These are phyloP conservation scores for Moniliophthora roreri DNA, from an alignment of 1,284 basidiomycete species.

Conservation along the genomic window DNA sequence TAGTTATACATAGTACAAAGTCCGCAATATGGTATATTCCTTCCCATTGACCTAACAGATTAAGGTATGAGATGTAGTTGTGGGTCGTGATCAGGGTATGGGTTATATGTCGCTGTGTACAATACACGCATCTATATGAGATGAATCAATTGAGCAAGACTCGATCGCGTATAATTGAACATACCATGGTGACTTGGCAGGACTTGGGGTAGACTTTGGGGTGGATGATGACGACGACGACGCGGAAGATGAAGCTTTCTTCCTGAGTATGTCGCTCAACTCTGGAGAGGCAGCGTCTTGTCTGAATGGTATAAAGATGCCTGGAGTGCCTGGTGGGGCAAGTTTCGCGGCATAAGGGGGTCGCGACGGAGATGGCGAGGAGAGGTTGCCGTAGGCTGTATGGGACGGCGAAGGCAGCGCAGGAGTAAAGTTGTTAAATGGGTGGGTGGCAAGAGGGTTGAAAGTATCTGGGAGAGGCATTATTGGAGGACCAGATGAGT, in stretches of 20 bases:
- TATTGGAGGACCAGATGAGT: slow-evolving; percentile 9
- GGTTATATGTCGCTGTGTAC: no score
- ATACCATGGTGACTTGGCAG: background rate
- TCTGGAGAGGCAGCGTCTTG: slow-evolving; percentile 21
- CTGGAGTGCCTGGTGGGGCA: slow-evolving; percentile 11
- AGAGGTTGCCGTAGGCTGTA: background rate
- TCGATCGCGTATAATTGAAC: background rate
- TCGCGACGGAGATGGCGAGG: background rate
- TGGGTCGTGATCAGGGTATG: no score
- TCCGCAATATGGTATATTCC: no score
- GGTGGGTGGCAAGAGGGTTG: slow-evolving; percentile 24
- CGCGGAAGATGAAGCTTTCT: slow-evolving; percentile 13
- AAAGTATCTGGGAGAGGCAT: slow-evolving; percentile 20
- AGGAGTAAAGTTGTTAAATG: slow-evolving; percentile 23
- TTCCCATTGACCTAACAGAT: no score
- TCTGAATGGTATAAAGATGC: slow-evolving; percentile 22
- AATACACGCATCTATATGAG: no score
- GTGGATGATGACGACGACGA: slow-evolving; percentile 1
- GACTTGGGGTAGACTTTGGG: background rate
- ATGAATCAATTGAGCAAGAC: background rate
- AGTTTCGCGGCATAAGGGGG: slow-evolving; percentile 8
- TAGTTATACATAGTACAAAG: no score
- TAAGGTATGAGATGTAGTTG: no score
- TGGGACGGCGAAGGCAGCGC: slow-evolving; percentile 8
- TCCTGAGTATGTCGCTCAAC: slow-evolving; percentile 22